Evolutionary conservation across 768 basidiomycete species (phyloP).

Genomic region (Naganishia vaughanmartiniae): DNA sequence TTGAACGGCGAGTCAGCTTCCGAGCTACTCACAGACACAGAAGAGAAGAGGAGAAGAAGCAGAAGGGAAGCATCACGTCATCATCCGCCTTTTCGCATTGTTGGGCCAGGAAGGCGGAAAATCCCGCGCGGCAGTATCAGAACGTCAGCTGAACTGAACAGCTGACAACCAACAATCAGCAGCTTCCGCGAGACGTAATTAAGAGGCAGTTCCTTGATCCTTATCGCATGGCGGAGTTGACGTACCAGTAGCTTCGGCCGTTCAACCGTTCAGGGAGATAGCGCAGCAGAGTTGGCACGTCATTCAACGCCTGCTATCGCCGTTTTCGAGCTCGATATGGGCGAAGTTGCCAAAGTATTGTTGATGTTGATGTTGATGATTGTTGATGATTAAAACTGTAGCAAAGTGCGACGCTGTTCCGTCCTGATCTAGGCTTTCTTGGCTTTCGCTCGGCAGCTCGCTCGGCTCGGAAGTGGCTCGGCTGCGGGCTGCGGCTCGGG

Average conservation of each 20-base stretch:
- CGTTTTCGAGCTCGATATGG: no score
- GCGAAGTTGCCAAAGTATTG: no score
- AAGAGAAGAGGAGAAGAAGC: background rate
- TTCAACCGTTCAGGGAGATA: no score
- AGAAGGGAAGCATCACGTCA: background rate
- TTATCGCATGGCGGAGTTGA: no score
- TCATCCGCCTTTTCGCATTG: background rate
- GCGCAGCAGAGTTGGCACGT: no score
- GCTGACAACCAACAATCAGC: no score
- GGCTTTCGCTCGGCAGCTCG: background rate
- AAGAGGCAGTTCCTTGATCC: background rate
- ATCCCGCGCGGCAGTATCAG: background rate
- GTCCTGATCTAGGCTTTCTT: background rate
- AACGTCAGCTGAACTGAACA: constrained; percentile 12
- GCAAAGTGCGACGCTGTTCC: background rate
- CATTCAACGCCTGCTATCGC: no score
- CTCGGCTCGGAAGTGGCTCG: background rate
- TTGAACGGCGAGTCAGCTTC: background rate
- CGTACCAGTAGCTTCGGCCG: no score
- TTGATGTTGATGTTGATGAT: no score
- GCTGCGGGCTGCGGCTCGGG: background rate
- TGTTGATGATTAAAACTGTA: background rate
- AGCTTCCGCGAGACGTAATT: background rate
- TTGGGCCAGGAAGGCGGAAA: background rate
- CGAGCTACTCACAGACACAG: background rate